A percentile compares a stretch with the other conserved stretches of the same genome.
Evolutionary conservation across 78 protist species (phyloP).

Genomic region (Dictyostelium capitatum): DNA sequence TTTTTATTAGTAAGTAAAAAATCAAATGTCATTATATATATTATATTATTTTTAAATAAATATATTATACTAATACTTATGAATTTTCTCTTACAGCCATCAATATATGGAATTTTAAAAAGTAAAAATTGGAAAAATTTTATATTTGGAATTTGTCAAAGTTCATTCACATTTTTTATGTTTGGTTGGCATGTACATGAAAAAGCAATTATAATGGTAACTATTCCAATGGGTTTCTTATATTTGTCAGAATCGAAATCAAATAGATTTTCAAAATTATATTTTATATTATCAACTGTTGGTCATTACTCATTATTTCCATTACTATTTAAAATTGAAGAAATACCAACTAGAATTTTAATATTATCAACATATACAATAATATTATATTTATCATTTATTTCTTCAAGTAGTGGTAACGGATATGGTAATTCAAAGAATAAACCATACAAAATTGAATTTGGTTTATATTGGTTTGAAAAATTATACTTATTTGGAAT

Average conservation of each 20-base stretch:
- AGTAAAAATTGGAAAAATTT: conserved; percentile 26
- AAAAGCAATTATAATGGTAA: conserved; percentile 92
- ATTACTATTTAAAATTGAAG: conserved; percentile 20
- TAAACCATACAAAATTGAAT: not conserved
- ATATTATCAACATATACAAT: conserved; percentile 11
- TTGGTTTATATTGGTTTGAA: conserved; percentile 10
- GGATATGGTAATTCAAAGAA: no score
- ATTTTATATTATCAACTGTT: conserved; percentile 65
- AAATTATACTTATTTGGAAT: conserved; percentile 14
- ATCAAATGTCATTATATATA: not conserved
- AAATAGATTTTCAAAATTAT: conserved; percentile 21
- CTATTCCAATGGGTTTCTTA: conserved; percentile 78
- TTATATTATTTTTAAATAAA: not conserved
- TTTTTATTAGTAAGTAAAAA: conserved; percentile 56
- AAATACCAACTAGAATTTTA: conserved; percentile 48
- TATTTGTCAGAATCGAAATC: no score
- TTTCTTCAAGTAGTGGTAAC: not conserved
- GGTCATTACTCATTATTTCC: conserved; percentile 83
- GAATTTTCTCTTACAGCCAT: conserved; percentile 25
- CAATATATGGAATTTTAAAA: conserved; percentile 34
- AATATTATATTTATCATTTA: not conserved
- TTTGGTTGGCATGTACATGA: conserved; percentile 99
- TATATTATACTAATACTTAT: not conserved
- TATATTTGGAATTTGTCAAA: conserved; percentile 43
- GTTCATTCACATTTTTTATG: conserved; percentile 86